These are phyloP conservation scores for Lactarius vividus DNA, from an alignment of 768 basidiomycete species.

Conservation along the genomic window DNA sequence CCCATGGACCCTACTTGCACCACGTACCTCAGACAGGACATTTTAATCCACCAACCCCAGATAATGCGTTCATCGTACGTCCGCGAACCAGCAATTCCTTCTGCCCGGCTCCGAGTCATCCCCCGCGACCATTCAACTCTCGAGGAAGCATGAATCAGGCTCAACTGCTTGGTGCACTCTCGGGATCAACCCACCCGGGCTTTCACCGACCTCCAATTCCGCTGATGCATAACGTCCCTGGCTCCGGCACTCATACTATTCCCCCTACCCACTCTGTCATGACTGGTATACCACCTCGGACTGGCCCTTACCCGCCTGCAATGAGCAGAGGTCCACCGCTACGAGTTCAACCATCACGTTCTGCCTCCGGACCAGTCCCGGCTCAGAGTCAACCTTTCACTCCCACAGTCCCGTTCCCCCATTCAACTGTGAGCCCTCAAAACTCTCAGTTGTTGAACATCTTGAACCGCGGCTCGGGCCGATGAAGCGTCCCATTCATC, in stretches of 20 bases:
- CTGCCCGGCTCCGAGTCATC: slow-evolving; percentile 29
- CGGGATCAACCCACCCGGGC: slow-evolving; percentile 32
- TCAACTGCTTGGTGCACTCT: slow-evolving; percentile 47
- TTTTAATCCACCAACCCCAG: slow-evolving; percentile 19
- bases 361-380: neutral
- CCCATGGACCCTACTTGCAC: slow-evolving; percentile 22
- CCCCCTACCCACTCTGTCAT: slow-evolving; percentile 16
- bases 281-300: slow-evolving; percentile 16
- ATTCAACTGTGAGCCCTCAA: neutral
- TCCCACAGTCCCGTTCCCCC: slow-evolving; percentile 3
- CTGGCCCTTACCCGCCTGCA: slow-evolving; percentile 20
- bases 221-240: slow-evolving; percentile 9
- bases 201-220: slow-evolving; percentile 16
- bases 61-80: slow-evolving; percentile 36
- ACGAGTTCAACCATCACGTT: slow-evolving; percentile 16
- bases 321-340: slow-evolving; percentile 19
- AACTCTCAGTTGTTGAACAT: slow-evolving; percentile 22
- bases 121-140: slow-evolving; percentile 24
- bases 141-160: slow-evolving; percentile 53
- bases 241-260: neutral
- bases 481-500: slow-evolving; percentile 15
- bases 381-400: slow-evolving; percentile 3
- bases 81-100: slow-evolving; percentile 39
- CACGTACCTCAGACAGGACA: slow-evolving; percentile 24
- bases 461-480: slow-evolving; percentile 22